Percentiles rank a stretch among this genome's conserved stretches.
phyloP scores from a whole-genome alignment of 78 protist species.

The Dictyostelium firmibasis region DNA sequence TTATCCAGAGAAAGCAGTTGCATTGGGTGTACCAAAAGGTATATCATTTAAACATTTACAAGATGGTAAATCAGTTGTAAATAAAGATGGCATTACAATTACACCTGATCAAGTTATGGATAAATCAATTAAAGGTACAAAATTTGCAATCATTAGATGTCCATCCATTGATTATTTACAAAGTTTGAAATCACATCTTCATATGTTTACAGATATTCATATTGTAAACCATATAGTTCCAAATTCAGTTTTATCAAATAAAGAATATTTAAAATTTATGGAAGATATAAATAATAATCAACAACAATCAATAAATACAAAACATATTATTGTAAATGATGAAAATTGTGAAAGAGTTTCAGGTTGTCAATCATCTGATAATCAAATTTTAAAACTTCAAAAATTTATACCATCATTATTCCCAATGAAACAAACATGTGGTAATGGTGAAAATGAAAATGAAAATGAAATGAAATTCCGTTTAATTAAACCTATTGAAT shows the following conservation, averaged over 20 bases:
- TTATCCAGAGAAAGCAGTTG: slow-evolving; percentile 52
- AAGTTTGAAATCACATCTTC: background rate
- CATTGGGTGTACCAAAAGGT: slow-evolving; percentile 81
- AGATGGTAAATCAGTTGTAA: slow-evolving; percentile 48
- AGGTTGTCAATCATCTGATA: slow-evolving; percentile 8
- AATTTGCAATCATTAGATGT: slow-evolving; percentile 53
- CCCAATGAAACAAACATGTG: background rate
- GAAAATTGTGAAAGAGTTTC: slow-evolving; percentile 23
- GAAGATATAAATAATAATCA: background rate
- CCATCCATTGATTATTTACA: slow-evolving; percentile 47
- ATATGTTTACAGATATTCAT: background rate
- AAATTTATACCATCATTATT: slow-evolving; percentile 13
- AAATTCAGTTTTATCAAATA: background rate
- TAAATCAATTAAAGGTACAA: slow-evolving; percentile 13
- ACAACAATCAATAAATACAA: background rate
- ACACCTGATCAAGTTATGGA: slow-evolving; percentile 66
- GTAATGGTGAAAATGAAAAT: background rate
- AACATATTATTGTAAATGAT: slow-evolving; percentile 38
- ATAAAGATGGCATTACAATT: slow-evolving; percentile 10
- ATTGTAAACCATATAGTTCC: slow-evolving; percentile 19
- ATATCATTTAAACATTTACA: background rate
- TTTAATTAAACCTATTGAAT: background rate
- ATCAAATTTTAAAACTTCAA: background rate
- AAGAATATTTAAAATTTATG: slow-evolving; percentile 25
- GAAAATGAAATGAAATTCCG: background rate